Percentiles rank a stretch among this genome's conserved stretches.
Conservation (phyloP, 352 stramenopile genomes). For the Pythium aquatile region DNA sequence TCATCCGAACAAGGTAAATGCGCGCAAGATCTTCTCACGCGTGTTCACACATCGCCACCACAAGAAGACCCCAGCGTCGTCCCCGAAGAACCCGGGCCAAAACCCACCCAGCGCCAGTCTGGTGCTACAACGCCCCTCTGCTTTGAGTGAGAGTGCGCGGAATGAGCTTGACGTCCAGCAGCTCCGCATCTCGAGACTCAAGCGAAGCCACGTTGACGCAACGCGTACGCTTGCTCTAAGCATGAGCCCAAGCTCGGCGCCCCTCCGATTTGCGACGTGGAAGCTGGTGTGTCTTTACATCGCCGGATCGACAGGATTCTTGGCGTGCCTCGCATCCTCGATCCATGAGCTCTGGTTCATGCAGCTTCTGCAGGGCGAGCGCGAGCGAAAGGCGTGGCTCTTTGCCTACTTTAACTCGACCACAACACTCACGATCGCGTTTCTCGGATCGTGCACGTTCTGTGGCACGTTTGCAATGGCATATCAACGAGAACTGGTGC, state of each 20-base stretch:
- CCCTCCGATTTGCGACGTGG: background rate
- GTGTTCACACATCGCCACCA: background rate
- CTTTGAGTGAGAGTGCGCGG: background rate
- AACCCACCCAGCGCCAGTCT: background rate
- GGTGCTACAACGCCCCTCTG: background rate
- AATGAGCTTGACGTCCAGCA: background rate
- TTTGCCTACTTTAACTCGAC: background rate
- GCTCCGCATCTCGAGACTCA: background rate
- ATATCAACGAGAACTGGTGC: conserved; percentile 14
- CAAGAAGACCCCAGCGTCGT: background rate
- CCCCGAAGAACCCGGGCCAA: background rate
- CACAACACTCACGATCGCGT: background rate
- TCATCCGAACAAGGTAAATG: background rate
- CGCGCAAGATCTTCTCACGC: background rate
- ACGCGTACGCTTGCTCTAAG: background rate
- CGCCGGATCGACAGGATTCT: background rate
- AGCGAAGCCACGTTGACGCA: background rate
- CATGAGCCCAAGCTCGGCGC: too few relatives aligned
- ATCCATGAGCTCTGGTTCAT: background rate
- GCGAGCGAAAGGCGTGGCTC: background rate
- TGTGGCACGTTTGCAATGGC: background rate
- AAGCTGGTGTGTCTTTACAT: background rate
- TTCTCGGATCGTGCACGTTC: background rate
- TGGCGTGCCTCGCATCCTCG: background rate
- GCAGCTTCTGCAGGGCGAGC: background rate